Conservation (phyloP, 1,284 basidiomycete genomes). For the Sphagnurus paluster region DNA sequence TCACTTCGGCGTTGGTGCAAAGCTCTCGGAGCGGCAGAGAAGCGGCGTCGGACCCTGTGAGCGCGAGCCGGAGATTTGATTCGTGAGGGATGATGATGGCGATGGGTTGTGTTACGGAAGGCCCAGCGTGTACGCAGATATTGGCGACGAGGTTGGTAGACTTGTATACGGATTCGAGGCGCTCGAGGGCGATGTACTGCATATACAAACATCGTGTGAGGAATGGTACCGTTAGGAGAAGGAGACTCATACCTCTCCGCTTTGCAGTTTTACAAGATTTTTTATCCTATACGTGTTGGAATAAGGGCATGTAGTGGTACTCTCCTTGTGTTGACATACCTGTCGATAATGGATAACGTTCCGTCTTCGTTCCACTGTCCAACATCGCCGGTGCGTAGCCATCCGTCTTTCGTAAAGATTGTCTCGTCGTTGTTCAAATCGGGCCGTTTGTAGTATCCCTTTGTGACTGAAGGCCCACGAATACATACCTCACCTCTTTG, state of each 20-base stretch:
- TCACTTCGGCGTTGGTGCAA: constrained; percentile 62
- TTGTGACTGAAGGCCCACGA: constrained; percentile 72
- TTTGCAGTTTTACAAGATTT: constrained; percentile 88
- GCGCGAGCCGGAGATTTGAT: constrained; percentile 60
- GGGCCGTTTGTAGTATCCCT: constrained; percentile 85
- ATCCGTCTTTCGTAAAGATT: constrained; percentile 83
- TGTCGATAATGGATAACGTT: constrained; percentile 81
- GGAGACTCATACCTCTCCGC: constrained; percentile 56
- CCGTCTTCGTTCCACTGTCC: constrained; percentile 88
- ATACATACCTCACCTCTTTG: constrained; percentile 81
- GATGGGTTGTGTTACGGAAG: constrained; percentile 85
- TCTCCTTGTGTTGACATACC: constrained; percentile 56
- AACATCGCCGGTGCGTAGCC: constrained; percentile 87
- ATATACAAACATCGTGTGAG: not conserved
- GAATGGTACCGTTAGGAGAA: not conserved
- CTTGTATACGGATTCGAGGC: constrained; percentile 89
- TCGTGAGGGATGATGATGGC: constrained; percentile 86
- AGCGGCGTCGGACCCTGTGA: constrained; percentile 31
- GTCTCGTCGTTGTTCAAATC: constrained; percentile 82
- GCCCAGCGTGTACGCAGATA: constrained; percentile 83
- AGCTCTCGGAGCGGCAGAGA: constrained; percentile 50
- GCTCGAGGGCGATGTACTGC: constrained; percentile 88
- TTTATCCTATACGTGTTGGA: constrained; percentile 47
- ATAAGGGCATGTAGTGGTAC: no score
- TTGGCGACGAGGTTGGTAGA: constrained; percentile 81